phyloP scores from a whole-genome alignment of 176 grass and related monocot species.

The Calamus simplicifolius region DNA sequence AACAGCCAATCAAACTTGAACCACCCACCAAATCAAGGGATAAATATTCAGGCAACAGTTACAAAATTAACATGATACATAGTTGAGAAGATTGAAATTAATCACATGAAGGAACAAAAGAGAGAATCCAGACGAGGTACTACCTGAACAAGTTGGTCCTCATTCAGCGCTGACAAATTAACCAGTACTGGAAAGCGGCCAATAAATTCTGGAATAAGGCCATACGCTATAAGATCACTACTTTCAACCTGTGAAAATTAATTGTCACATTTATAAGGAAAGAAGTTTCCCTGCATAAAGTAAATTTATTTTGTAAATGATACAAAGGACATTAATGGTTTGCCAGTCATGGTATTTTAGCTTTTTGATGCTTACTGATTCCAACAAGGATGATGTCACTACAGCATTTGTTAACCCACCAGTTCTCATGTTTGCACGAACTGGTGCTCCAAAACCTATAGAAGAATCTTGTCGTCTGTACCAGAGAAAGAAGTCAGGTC shows the following conservation, averaged over 20 bases:
- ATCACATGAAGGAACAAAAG: too few species aligned
- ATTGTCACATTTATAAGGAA: background rate
- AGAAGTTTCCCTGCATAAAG: background rate
- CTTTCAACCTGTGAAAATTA: slow-evolving; percentile 74
- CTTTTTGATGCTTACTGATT: slow-evolving; percentile 52
- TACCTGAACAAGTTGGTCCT: slow-evolving; percentile 95
- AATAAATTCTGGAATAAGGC: slow-evolving; percentile 97
- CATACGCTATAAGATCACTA: slow-evolving; percentile 93
- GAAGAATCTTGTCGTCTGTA: slow-evolving; percentile 86
- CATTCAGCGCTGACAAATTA: slow-evolving; percentile 71
- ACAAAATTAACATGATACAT: too few species aligned
- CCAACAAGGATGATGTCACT: slow-evolving; percentile 88
- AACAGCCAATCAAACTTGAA: too few species aligned
- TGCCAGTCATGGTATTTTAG: too few species aligned
- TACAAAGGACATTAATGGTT: too few species aligned
- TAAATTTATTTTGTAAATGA: too few species aligned
- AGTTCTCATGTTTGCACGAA: slow-evolving; percentile 71
- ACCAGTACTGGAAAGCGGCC: slow-evolving; percentile 92
- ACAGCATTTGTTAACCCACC: slow-evolving; percentile 69
- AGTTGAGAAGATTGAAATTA: too few species aligned
- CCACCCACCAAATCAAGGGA: too few species aligned
- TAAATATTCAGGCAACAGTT: too few species aligned
- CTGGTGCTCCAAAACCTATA: slow-evolving; percentile 88
- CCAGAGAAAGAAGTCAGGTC: background rate
- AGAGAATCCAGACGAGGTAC: background rate